phyloP scores from a whole-genome alignment of 2,329 filamentous ascomycete species.

The Calonectria hongkongensis region DNA sequence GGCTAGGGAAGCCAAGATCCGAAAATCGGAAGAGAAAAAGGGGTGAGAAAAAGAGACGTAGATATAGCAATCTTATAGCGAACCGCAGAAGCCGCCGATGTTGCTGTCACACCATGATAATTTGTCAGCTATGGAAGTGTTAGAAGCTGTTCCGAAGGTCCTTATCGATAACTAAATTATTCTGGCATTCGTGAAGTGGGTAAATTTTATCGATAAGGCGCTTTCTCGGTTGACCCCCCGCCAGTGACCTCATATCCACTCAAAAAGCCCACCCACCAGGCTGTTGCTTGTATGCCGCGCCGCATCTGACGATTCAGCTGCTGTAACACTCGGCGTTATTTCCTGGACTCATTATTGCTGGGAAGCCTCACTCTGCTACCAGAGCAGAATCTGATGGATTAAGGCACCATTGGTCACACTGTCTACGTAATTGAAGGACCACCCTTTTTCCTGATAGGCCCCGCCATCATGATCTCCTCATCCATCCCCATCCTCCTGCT shows the following conservation, averaged over 20 bases:
- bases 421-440: constrained; percentile 33
- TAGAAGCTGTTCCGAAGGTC: background rate
- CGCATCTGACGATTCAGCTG: constrained; percentile 14
- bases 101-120: constrained; percentile 48
- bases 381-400: constrained; percentile 4
- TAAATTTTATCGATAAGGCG: constrained; percentile 33
- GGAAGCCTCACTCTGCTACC: background rate
- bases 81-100: constrained; percentile 25
- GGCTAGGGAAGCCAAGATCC: constrained; percentile 34
- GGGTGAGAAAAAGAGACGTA: constrained; percentile 27
- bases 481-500: constrained; percentile 78
- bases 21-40: constrained; percentile 28
- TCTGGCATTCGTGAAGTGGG: background rate
- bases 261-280: constrained; percentile 26
- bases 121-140: constrained; percentile 48
- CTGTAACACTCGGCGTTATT: constrained; percentile 2
- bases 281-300: constrained; percentile 16
- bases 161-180: constrained; percentile 35
- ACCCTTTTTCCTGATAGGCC: background rate
- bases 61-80: constrained; percentile 2
- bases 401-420: constrained; percentile 36
- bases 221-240: background rate
- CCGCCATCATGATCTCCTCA: constrained; percentile 41
- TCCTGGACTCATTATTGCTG: background rate
- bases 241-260: constrained; percentile 29